Base-by-base conservation (phyloP, 1,139 yeast species). In the Martiniozyma asiatica region DNA sequence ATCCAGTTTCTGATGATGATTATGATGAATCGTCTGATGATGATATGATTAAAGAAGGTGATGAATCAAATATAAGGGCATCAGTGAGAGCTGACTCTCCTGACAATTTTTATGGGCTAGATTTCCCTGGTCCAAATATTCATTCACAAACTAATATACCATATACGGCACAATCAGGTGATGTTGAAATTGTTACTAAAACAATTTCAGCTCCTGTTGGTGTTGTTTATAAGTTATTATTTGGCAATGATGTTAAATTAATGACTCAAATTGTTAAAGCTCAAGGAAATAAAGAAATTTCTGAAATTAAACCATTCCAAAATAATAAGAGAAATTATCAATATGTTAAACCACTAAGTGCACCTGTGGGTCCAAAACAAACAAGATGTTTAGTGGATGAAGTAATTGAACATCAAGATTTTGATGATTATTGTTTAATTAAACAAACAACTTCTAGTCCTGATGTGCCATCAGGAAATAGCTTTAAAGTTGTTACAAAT, bases 281-380 rank as follows among this genome's bases (percentile, higher is more conserved):
- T 22, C 93, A 80, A 47, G 80, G 80, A 50, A 82, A 82, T 53
- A 61, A 65, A 35, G 82, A 81, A 34, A 65, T 87, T 9, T 57
- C 69, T 8, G 72, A 63, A 2, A 65, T 85, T 31, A 65, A 74
- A 1, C 63, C 63, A 16, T 68, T 74, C 43, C 45, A 46, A 11
- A 39, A 50, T 2, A 59, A 59, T 37, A 39, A 48, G 29, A 67
- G 99, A 38, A 60, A 63, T 25, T 87, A 77, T 49, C 63, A 67
- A 5, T 92, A 87, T 51, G 65, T 63, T 27, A 87, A 87, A 51
- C 97, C 95, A 4, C 61, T 92, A 37, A 62, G 64, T 35, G 87
- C 78, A 1, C 72, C 95, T 0, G 73, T 92, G 35, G 98, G 98
- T 0, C 98, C 98, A 6, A 89, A 87, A 48, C 95, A 87, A 50